phyloP scores from a whole-genome alignment of 139 green algal species.

The Axilococcus clingmanii region DNA sequence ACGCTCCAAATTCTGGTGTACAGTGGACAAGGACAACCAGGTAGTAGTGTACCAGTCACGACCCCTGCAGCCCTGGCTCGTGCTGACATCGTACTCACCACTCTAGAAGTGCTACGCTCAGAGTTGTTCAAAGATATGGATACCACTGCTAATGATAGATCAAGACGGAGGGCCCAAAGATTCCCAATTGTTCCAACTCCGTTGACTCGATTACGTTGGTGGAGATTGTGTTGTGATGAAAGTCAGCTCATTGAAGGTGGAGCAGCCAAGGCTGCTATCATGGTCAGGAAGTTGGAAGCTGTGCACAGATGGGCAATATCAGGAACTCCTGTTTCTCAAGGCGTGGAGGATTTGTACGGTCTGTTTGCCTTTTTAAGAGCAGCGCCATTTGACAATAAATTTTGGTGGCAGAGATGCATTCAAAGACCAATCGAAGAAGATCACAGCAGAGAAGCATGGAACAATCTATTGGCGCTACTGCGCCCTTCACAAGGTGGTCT shows the following conservation, averaged over 20 bases:
- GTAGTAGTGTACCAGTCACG: slow-evolving; percentile 22
- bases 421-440: slow-evolving; percentile 42
- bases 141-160: neutral
- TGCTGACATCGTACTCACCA: slow-evolving; percentile 86
- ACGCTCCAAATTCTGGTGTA: slow-evolving; percentile 56
- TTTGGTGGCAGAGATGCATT: slow-evolving; percentile 53
- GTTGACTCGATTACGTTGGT: slow-evolving; percentile 79
- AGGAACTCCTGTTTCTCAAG: slow-evolving; percentile 74
- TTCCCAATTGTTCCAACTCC: slow-evolving; percentile 67
- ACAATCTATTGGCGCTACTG: slow-evolving; percentile 33
- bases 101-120: slow-evolving; percentile 66
- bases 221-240: slow-evolving; percentile 86
- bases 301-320: slow-evolving; percentile 53
- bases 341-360: slow-evolving; percentile 77
- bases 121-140: slow-evolving; percentile 57
- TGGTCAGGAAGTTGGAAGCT: slow-evolving; percentile 52
- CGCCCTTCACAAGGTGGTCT: slow-evolving; percentile 48
- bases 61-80: slow-evolving; percentile 55
- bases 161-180: neutral
- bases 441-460: neutral
- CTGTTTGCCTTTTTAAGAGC: slow-evolving; percentile 74
- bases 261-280: slow-evolving; percentile 60
- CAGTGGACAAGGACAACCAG: slow-evolving; percentile 37
- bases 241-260: slow-evolving; percentile 80
- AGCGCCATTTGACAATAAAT: slow-evolving; percentile 29